Evolutionary conservation across 1,284 basidiomycete species (phyloP), one percentile per base, ranked within the genome.

Genomic region (Anthracocystis setariae): DNA sequence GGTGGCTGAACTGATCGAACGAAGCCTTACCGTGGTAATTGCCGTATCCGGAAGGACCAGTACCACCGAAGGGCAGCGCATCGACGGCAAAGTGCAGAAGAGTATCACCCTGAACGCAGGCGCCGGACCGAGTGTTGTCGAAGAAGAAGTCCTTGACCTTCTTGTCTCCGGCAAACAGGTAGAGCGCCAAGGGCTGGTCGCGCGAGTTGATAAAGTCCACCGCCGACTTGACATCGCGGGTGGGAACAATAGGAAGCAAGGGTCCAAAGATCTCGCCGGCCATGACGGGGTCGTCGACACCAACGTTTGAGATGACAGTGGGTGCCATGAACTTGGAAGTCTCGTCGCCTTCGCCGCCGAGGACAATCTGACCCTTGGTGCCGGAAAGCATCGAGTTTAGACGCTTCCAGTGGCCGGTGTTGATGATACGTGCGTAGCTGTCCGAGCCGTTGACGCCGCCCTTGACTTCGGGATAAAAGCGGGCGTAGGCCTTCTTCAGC

Each of bases 211-310:
- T 78, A 42, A 82, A 82, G 33, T 76, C 62, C 27, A 83, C 71
- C 2, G 78, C 81, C 13, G 73, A 63, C 44, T 76, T 54, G 37
- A 79, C 53, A 38, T 72, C 54, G 52, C 87, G 87, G 18, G 94
- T 89, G 0, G 91, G 88, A 0, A 95, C 85, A 50, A 96, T 87
- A 7, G 92, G 90, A 20, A 95, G 84, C 8, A 91, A 80, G 0
- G 90, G 90, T 0, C 89, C 90, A 78, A 91, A 93, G 90, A 82
- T 88, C 87, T 88, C 93, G 88, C 69, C 93, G 79, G 2, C 87
- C 87, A 81, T 93, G 44, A 83, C 54, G 9, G 78, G 38, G 50
- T 85, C 91, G 63, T 89, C 88, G 0, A 77, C 81, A 44, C 85
- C 82, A 5, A 90, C 89, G 67, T 90, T 87, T 58, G 85, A 86